Base-by-base conservation (phyloP, 2,329 filamentous ascomycete genomes). In the Pleurostoma richardsiae region DNA sequence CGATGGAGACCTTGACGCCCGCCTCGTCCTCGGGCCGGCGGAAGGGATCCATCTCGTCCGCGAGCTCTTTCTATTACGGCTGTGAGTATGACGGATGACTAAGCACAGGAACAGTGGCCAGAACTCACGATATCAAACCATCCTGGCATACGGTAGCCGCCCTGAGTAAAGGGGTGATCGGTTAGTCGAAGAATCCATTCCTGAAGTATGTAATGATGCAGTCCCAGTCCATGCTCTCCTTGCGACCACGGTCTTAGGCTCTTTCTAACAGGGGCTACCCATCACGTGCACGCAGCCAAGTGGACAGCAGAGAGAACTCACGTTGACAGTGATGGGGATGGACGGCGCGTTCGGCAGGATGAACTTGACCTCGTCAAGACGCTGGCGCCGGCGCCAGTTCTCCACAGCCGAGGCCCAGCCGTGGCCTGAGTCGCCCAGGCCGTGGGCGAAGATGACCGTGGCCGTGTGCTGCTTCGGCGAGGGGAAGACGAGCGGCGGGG, bases 371-470 rank as follows among this genome's bases (percentile, higher is more conserved):
- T 96, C 87, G 48, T 90, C 82, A 53, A 97, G 89, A 60, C 85
- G 85, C 65, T 83, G 80, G 44, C 88, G 80, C 31, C 85, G 78
- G 46, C 90, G 83, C 86, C 87, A 96, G 67, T 92, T 90, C 72
- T 95, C 85, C 30, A 94, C 90, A 26, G 94, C 80, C 48, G 82
- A 83, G 40, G 86, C 79, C 91, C 88, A 92, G 56, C 88, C 88
- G 55, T 80, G 74, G 40, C 86, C 88, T 30, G 77, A 86, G 64
- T 97, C 94, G 52, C 94, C 94, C 38, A 99, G 75, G 10, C 94
- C 94, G 66, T 99, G 94, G 44, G 88, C 79, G 68, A 96, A 90
- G 59, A 99, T 97, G 59, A 97, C 86, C 3, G 92, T 96, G 28
- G 90, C 90, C 36, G 94, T 96, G 70, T 97, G 94, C 62, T 82